Base-by-base conservation (phyloP, 768 basidiomycete species). In the Boletus tylopilopsis region DNA sequence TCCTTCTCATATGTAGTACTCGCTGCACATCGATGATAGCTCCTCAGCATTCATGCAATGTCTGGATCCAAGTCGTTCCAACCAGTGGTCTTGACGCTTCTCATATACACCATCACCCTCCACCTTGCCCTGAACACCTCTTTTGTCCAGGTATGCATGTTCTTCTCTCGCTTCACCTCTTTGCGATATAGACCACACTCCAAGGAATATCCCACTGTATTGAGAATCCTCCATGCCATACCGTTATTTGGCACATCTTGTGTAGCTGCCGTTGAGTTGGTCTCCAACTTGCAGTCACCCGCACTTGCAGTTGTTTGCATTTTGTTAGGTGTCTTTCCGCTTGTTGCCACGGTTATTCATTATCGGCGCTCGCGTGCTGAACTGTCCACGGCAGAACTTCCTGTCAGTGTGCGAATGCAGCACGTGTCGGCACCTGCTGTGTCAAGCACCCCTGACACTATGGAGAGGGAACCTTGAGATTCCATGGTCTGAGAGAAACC, bases 101-200 rank as follows among this genome's bases (percentile, higher is more conserved):
- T 67, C 12, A 42, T 62, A 2, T 67, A 63, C 32, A 65, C 56
- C 6, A 56, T 60, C 38, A 67, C 45, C 15, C 55, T 65, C 27
- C 50, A 50, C 18, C 34, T 60, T 21, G 46, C 51, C 13, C 38
- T 39, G 35, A 43, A 51, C 18, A 13, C 41, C 10, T 49, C 50
- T 32, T 50, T 48, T 33, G 19, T 58, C 36, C 43, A 25, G 22
- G 43, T 35, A 13, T 12, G 16, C 7, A 9, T 7, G 4, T 30
- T 30, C 12, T 30, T 13, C 12, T 30, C n/a, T n/a, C n/a, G 12
- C 0, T 13, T 3, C 11, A 11, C 13, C 12, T 13, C 2, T 30
- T 13, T 13, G 13, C 1, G 29, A 13, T 12, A 4, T 13, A 30
- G n/a, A 30, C 29, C 29, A 30, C 13, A 29, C 11, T 13, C 1